Percentiles rank a stretch among this genome's conserved stretches.
Conservation (phyloP, 1,284 basidiomycete species). For the Salmacisia buchloeana region DNA sequence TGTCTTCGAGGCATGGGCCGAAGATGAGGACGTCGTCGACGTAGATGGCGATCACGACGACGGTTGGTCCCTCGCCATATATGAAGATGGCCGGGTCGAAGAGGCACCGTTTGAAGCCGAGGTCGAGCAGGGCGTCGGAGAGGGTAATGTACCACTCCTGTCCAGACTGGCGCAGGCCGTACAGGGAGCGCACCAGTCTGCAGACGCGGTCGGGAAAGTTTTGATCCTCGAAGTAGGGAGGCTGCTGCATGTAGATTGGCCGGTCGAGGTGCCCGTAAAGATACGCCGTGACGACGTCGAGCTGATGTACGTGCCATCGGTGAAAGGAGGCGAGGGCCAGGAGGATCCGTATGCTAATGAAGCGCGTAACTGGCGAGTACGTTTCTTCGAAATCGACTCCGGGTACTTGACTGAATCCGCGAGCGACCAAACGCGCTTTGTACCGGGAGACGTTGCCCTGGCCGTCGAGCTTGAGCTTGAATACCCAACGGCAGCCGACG, state of each 20-base stretch:
- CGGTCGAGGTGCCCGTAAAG: background rate
- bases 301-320: background rate
- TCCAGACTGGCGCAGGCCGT: slow-evolving; percentile 13
- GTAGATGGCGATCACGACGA: background rate
- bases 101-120: slow-evolving; percentile 11
- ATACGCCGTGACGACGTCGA: background rate
- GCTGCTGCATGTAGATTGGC: slow-evolving; percentile 35
- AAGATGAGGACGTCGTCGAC: background rate
- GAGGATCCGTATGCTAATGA: background rate
- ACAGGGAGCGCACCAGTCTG: slow-evolving; percentile 11
- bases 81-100: slow-evolving; percentile 10
- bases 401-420: background rate
- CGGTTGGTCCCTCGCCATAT: background rate
- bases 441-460: background rate
- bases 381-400: background rate
- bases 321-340: background rate
- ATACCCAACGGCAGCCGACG: background rate
- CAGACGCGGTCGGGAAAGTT: background rate
- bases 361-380: slow-evolving; percentile 35
- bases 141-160: slow-evolving; percentile 12
- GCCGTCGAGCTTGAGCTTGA: background rate
- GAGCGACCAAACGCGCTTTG: background rate
- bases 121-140: slow-evolving; percentile 5
- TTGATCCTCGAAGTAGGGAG: slow-evolving; percentile 28
- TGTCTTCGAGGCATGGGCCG: background rate